Percentiles rank a stretch among this genome's conserved stretches.
Evolutionary conservation across 2,329 filamentous ascomycete genomes (phyloP).

Genomic region (Aphanocladium album): DNA sequence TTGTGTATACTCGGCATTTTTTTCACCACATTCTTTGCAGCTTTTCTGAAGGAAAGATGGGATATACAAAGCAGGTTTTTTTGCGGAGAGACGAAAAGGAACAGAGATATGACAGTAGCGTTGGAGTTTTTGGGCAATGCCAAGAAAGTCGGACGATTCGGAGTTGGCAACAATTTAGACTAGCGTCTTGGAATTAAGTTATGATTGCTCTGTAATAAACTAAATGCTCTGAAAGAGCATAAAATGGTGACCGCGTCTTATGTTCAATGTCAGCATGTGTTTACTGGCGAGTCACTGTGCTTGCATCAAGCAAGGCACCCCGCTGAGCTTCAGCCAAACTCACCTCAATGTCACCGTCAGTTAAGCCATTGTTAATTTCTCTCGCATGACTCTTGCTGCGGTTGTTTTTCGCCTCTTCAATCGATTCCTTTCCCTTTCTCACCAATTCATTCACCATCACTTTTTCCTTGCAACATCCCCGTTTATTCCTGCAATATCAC

Average conservation of each 20-base stretch:
- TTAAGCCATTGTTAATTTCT: too few relatives aligned
- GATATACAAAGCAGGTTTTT: neutral
- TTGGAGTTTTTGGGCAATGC: conserved; percentile 8
- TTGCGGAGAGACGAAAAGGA: neutral
- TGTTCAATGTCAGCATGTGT: neutral
- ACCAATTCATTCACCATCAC: too few relatives aligned
- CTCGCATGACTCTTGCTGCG: too few relatives aligned
- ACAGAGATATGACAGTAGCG: neutral
- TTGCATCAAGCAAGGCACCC: neutral
- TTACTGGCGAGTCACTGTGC: neutral
- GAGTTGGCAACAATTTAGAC: neutral
- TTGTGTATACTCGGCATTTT: neutral
- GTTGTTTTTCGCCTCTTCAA: too few relatives aligned
- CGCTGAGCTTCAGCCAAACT: too few relatives aligned
- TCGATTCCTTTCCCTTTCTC: too few relatives aligned
- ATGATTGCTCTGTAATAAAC: neutral
- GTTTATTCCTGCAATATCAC: too few relatives aligned
- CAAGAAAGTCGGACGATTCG: neutral
- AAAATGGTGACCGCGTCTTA: neutral
- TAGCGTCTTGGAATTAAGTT: conserved; percentile 1
- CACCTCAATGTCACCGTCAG: too few relatives aligned
- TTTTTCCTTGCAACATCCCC: too few relatives aligned
- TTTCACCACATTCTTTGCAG: neutral
- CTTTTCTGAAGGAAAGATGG: neutral
- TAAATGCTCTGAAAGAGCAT: neutral